Percentiles rank a stretch among this genome's conserved stretches.
These are phyloP conservation scores for Beta macrorhiza DNA, from an alignment of 179 eudicot genomes.

Conservation along the genomic window DNA sequence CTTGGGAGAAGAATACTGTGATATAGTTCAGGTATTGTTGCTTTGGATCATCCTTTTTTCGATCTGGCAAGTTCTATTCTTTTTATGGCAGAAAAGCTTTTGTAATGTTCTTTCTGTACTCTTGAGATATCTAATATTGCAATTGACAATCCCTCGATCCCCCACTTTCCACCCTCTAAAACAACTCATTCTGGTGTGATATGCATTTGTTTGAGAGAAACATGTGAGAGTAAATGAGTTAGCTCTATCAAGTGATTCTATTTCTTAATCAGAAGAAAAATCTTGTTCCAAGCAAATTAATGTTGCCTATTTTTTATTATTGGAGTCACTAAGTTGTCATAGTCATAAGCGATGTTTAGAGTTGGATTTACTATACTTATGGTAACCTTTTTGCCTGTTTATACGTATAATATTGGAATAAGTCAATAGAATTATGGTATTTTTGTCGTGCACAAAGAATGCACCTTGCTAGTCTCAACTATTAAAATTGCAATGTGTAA, in stretches of 20 bases:
- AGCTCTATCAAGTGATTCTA: not conserved
- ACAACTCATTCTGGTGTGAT: not conserved
- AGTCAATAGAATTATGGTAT: no score
- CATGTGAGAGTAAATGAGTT: not conserved
- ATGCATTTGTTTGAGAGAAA: not conserved
- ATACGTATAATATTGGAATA: not conserved
- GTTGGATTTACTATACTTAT: not conserved
- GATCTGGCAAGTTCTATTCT: not conserved
- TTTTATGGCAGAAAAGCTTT: not conserved
- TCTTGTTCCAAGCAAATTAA: not conserved
- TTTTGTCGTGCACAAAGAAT: no score
- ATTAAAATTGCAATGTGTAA: no score
- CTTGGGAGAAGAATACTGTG: slow-evolving; percentile 97
- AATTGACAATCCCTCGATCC: no score
- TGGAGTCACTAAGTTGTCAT: not conserved
- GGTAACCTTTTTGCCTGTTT: not conserved
- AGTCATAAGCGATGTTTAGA: not conserved
- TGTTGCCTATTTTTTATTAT: not conserved
- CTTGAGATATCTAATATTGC: no score
- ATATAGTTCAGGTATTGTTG: slow-evolving; percentile 75
- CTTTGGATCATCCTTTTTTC: not conserved
- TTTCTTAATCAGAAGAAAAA: not conserved
- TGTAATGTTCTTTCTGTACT: no score
- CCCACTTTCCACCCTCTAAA: not conserved
- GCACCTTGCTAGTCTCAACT: no score